Conservation (phyloP, 2,329 filamentous ascomycete genomes). For the Diaporthe citriasiana region DNA sequence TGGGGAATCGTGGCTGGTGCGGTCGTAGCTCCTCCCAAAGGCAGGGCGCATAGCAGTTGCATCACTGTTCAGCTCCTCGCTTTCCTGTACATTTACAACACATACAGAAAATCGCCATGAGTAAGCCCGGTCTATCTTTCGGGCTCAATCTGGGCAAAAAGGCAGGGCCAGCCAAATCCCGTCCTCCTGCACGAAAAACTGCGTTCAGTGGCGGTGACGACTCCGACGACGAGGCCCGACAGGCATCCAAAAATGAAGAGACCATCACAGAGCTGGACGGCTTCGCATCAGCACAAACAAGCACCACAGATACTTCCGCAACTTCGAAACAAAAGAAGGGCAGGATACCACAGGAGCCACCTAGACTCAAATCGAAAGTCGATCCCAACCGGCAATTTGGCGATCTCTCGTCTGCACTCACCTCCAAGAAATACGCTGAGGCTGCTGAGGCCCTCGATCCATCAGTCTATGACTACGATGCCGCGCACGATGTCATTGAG, state of each 20-base stretch:
- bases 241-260: conserved; percentile 52
- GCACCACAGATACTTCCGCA: background rate
- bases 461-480: conserved; percentile 88
- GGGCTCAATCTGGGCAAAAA: conserved; percentile 75
- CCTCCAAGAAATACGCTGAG: conserved; percentile 74
- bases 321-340: conserved; percentile 49
- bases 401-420: conserved; percentile 76
- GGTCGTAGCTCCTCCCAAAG: conserved; percentile 16
- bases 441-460: conserved; percentile 77
- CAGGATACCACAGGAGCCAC: conserved; percentile 53
- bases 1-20: conserved; percentile 41
- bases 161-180: conserved; percentile 62
- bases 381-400: conserved; percentile 65
- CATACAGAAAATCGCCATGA: conserved; percentile 53
- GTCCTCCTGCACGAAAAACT: conserved; percentile 65
- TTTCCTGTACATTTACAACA: conserved; percentile 1
- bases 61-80: background rate
- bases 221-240: conserved; percentile 67
- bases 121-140: conserved; percentile 63
- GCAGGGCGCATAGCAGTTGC: background rate
- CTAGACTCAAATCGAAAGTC: conserved; percentile 61
- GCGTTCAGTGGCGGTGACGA: conserved; percentile 73
- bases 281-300: conserved; percentile 52
- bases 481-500: conserved; percentile 83
- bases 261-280: conserved; percentile 73